Percentiles rank a stretch among this genome's conserved stretches.
Conservation (phyloP, 2,329 filamentous ascomycete genomes). For the Drechmeria coniospora region DNA sequence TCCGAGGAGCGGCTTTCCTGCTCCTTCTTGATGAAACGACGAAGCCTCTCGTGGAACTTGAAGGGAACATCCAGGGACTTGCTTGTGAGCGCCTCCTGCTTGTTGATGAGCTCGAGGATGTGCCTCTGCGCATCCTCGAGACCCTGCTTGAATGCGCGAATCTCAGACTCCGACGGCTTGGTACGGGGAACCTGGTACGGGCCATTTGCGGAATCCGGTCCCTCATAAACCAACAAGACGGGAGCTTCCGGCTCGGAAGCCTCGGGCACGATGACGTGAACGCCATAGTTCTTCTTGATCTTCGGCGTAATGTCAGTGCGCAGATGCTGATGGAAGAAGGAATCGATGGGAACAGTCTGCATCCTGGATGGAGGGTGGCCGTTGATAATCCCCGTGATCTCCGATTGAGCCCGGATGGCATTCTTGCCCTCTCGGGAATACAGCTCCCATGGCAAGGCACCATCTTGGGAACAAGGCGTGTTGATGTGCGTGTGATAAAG, state of each 20-base stretch:
- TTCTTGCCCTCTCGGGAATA: slow-evolving; percentile 81
- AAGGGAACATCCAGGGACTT: slow-evolving; percentile 39
- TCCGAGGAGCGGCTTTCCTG: slow-evolving; percentile 40
- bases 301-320: slow-evolving; percentile 46
- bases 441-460: slow-evolving; percentile 69
- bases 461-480: slow-evolving; percentile 53
- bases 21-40: slow-evolving; percentile 49
- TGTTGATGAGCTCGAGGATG: slow-evolving; percentile 40
- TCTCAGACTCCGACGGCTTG: slow-evolving; percentile 33
- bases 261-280: slow-evolving; percentile 58
- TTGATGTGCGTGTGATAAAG: slow-evolving; percentile 77
- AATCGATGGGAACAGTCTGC: slow-evolving; percentile 50
- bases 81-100: slow-evolving; percentile 39
- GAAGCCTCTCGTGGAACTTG: slow-evolving; percentile 50
- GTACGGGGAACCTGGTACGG: slow-evolving; percentile 39
- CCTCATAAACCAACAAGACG: slow-evolving; percentile 62
- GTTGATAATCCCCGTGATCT: slow-evolving; percentile 59
- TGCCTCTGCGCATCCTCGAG: slow-evolving; percentile 41
- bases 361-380: slow-evolving; percentile 62
- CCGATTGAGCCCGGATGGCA: slow-evolving; percentile 56
- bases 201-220: slow-evolving; percentile 30
- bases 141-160: slow-evolving; percentile 36
- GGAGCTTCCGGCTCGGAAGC: slow-evolving; percentile 41
- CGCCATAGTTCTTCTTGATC: slow-evolving; percentile 54
- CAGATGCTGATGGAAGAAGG: slow-evolving; percentile 65